Base-by-base conservation (phyloP, 2,329 filamentous ascomycete genomes). In the Zymoseptoria tritici region DNA sequence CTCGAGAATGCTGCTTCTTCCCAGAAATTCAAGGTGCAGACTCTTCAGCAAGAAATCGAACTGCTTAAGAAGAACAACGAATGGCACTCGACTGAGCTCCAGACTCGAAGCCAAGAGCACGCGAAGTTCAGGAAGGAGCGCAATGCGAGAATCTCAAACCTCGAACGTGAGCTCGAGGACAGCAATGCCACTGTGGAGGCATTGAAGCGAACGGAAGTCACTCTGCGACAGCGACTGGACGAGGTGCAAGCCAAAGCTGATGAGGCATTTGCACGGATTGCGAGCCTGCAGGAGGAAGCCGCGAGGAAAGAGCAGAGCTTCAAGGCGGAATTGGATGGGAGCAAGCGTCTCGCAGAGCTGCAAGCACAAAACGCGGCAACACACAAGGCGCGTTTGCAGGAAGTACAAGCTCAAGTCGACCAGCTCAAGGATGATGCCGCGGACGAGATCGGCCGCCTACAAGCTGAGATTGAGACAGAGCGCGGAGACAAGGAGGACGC, bases 121-220 rank as follows among this genome's bases (percentile, higher is more conserved):
- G 83, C 93, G 66, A 96, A 92, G 71, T 93, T 89, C 75, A 86
- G 94, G 64, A 97, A 96, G 72, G 94, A 99, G 72, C 97, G 97
- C 80, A 90, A 90, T 63, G 87, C 91, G 1, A 88, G 90, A 49
- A 90, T 97, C 67, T 84, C 91, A 8, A 90, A 95, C 69, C 83
- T 99, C 26, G 90, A 97, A 74, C 89, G 91, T 57, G 85, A 89
- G 62, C 89, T 93, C 66, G 93, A 97, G 67, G 94, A 99, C 66
- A 85, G 88, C 52, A 86, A 83, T 64, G 87, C 89, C 20, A 87
- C 83, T 31, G 82, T 91, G 56, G 91, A 96, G 58, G 83, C 88
- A 9, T 78, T 96, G 21, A 88, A 88, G 70, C 87, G 89, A 49
- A 89, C 85, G 49, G 92, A 97, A 71, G 85, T 89, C 61, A 84